Conservation (phyloP, 352 stramenopile species). For the Phytophthora crassamura region DNA sequence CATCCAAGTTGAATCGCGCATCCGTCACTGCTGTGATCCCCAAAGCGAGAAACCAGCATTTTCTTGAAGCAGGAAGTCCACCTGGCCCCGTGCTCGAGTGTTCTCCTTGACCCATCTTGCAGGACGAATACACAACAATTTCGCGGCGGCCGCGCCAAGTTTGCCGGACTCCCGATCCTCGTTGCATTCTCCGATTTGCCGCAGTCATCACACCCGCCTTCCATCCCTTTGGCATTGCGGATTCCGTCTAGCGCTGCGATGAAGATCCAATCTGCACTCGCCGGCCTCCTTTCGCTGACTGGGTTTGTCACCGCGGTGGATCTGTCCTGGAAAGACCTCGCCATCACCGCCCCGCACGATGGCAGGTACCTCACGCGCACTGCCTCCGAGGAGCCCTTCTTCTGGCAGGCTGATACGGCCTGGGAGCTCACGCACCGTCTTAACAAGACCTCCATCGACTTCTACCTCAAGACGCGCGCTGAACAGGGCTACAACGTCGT, state of each 20-base stretch:
- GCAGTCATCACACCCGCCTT: neutral
- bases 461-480: slow-evolving; percentile 33
- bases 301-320: neutral
- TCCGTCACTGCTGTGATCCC: too few relatives aligned
- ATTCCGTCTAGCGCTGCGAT: slow-evolving; percentile 1
- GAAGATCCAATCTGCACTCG: slow-evolving; percentile 7
- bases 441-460: slow-evolving; percentile 42
- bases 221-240: neutral
- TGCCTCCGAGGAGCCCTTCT: slow-evolving; percentile 17
- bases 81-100: too few relatives aligned
- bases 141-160: too few relatives aligned
- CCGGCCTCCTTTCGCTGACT: slow-evolving; percentile 6
- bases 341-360: slow-evolving; percentile 19
- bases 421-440: slow-evolving; percentile 34
- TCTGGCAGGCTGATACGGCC: slow-evolving; percentile 35
- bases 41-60: too few relatives aligned
- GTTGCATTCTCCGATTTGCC: slow-evolving; percentile 14
- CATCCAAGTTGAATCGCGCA: slow-evolving; percentile 5
- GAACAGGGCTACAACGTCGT: slow-evolving; percentile 38
- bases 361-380: slow-evolving; percentile 30
- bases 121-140: too few relatives aligned
- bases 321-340: slow-evolving; percentile 22
- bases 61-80: too few relatives aligned
- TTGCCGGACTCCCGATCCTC: neutral
- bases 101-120: too few relatives aligned